A percentile compares a stretch with the other conserved stretches of the same genome.
These are phyloP conservation scores for Ascochyta koolunga DNA, from an alignment of 2,329 filamentous ascomycete species.

Conservation along the genomic window DNA sequence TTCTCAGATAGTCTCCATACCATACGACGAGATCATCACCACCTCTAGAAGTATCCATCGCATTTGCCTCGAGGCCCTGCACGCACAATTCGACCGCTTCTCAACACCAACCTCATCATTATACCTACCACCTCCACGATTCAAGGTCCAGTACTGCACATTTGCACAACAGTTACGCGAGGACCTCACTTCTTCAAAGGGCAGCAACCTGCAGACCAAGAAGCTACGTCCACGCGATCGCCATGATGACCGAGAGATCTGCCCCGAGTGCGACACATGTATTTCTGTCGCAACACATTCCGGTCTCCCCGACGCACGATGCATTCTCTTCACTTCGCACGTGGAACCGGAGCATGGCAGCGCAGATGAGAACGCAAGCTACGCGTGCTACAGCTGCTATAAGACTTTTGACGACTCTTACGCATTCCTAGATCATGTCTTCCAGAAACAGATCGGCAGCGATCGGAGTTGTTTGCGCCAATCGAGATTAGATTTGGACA, in stretches of 20 bases:
- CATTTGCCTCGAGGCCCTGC: slow-evolving; percentile 37
- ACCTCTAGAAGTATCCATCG: slow-evolving; percentile 42
- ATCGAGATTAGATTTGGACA: slow-evolving; percentile 23
- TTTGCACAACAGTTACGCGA: slow-evolving; percentile 39
- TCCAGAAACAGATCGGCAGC: slow-evolving; percentile 43
- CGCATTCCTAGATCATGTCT: slow-evolving; percentile 44
- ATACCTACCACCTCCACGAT: slow-evolving; percentile 42
- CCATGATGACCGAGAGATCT: slow-evolving; percentile 43
- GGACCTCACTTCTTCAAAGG: slow-evolving; percentile 26
- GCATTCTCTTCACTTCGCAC: slow-evolving; percentile 42
- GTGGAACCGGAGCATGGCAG: slow-evolving; percentile 7
- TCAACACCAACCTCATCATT: slow-evolving; percentile 24
- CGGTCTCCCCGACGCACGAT: slow-evolving; percentile 38
- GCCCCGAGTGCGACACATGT: slow-evolving; percentile 38
- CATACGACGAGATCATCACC: slow-evolving; percentile 38
- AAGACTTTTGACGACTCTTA: slow-evolving; percentile 45
- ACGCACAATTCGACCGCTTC: slow-evolving; percentile 38
- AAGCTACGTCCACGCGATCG: slow-evolving; percentile 37
- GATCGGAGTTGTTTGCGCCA: slow-evolving; percentile 37
- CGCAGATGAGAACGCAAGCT: slow-evolving; percentile 25
- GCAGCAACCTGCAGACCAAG: slow-evolving; percentile 30
- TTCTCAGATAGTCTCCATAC: slow-evolving; percentile 25
- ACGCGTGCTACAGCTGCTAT: slow-evolving; percentile 45
- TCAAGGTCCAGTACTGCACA: slow-evolving; percentile 42
- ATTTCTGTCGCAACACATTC: slow-evolving; percentile 42